Evolutionary conservation across 257 asterid species (phyloP).

Genomic region (Prunella vulgaris): DNA sequence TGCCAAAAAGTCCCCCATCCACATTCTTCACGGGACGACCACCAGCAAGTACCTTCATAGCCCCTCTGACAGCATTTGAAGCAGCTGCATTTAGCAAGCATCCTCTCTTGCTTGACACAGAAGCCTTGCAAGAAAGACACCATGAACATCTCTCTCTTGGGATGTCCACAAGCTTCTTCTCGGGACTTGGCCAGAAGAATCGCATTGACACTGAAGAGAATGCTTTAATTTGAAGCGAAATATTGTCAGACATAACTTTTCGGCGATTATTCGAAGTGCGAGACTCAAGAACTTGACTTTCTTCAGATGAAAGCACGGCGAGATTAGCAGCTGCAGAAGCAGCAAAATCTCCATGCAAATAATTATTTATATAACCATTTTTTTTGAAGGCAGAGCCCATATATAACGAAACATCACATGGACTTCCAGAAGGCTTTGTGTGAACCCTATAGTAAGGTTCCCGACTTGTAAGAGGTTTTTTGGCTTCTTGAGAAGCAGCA

Average conservation of each 20-base stretch:
- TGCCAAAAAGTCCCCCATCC: constrained; percentile 59
- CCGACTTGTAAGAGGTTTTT: constrained; percentile 18
- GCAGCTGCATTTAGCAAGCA: constrained; percentile 90
- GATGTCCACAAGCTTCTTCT: constrained; percentile 73
- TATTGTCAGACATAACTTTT: constrained; percentile 47
- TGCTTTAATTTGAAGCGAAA: constrained; percentile 69
- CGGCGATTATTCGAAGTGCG: constrained; percentile 47
- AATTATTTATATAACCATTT: constrained; percentile 58
- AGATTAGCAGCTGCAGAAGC: constrained; percentile 89
- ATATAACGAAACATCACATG: constrained; percentile 29
- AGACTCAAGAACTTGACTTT: constrained; percentile 44
- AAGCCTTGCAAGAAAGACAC: constrained; percentile 80
- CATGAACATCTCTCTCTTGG: constrained; percentile 94
- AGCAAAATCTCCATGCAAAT: constrained; percentile 83
- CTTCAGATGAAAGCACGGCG: constrained; percentile 68
- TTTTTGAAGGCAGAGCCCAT: constrained; percentile 66
- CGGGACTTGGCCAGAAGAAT: constrained; percentile 86
- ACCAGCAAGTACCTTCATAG: constrained; percentile 56
- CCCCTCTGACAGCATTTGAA: constrained; percentile 65
- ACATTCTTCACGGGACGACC: constrained; percentile 58
- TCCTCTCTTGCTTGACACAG: constrained; percentile 68
- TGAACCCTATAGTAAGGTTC: constrained; percentile 22
- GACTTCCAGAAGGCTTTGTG: constrained; percentile 12
- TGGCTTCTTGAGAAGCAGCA: constrained; percentile 24
- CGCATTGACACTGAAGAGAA: constrained; percentile 63